Base-by-base conservation (phyloP, 441 rosid genomes). In the Euphorbia celastroides region DNA sequence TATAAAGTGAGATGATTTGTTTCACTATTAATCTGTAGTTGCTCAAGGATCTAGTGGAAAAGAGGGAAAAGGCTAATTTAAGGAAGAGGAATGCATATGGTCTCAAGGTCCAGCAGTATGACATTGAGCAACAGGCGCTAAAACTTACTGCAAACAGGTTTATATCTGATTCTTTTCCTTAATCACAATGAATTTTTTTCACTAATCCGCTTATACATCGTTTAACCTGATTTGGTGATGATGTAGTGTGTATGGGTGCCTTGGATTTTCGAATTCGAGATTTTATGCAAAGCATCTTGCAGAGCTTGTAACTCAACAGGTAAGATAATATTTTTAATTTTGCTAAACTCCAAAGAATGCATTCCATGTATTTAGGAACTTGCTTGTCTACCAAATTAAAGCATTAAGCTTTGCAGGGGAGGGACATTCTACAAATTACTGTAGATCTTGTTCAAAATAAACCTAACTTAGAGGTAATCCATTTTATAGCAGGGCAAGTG, bases 281-380 rank as follows among this genome's bases (percentile, higher is more conserved):
- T 94, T 94, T 79, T 94, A 94, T 64, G 99, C 99, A 64, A 92
- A 92, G 80, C 97, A 96, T 80, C 85, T 92, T 62, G 98, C 99
- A 30, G 98, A 94, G 79, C 91, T 94, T 72, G 84, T 92, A 66
- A 94, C 99, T 14, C 83, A 83, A 75, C 96, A 89, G 73, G 99
- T 87, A 83, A 75, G 83, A 56, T 27, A 44, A 63, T 3, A 67
- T 27, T 64, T n/a, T n/a, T n/a, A 38, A 36, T 59, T 14, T 22
- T 34, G 66, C 64, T 54, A 64, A 64, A 71, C 62, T 72, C 32
- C 57, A 64, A 1, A 46, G 42, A 58, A 26, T 42, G 16, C n/a
- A n/a, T n/a, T n/a, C n/a, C n/a, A 58, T 25, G 17, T n/a, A 48
- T 3, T 3, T 57, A 63, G 52, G 58, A 64, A 51, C 56, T 68